Conservation (phyloP, 768 basidiomycete genomes). For the Gloeophyllum trabeum region DNA sequence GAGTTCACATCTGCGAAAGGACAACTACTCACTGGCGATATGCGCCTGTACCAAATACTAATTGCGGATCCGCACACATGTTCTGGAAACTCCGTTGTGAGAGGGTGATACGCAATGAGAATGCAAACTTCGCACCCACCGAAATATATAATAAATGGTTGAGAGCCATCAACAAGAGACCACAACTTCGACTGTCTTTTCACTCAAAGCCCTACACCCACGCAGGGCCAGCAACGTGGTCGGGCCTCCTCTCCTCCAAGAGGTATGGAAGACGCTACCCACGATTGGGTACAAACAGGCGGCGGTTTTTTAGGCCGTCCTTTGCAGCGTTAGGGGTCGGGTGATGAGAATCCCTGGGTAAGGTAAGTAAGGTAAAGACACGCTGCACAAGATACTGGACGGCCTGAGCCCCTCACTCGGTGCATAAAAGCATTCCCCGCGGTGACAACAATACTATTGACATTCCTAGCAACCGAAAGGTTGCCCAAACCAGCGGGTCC, state of each 20-base stretch:
- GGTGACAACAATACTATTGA: not conserved
- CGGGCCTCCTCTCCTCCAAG: not conserved
- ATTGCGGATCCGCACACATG: slow-evolving; percentile 11
- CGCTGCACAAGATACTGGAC: not conserved
- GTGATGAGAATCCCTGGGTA: not conserved
- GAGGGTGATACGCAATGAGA: slow-evolving; percentile 5
- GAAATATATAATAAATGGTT: not conserved
- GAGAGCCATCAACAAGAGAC: not conserved
- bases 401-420: not conserved
- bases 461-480: not conserved
- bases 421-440: not conserved
- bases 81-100: slow-evolving; percentile 13
- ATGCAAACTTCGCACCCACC: not conserved
- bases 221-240: not conserved
- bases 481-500: not conserved
- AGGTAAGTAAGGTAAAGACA: not conserved
- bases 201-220: not conserved
- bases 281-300: not conserved
- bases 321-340: not conserved
- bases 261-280: not conserved
- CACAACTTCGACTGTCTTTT: not conserved
- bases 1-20: not conserved
- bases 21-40: not conserved
- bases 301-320: not conserved
- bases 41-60: slow-evolving; percentile 8